Conservation (phyloP, 1,284 basidiomycete species). For the Ceratobasidium papillatum region DNA sequence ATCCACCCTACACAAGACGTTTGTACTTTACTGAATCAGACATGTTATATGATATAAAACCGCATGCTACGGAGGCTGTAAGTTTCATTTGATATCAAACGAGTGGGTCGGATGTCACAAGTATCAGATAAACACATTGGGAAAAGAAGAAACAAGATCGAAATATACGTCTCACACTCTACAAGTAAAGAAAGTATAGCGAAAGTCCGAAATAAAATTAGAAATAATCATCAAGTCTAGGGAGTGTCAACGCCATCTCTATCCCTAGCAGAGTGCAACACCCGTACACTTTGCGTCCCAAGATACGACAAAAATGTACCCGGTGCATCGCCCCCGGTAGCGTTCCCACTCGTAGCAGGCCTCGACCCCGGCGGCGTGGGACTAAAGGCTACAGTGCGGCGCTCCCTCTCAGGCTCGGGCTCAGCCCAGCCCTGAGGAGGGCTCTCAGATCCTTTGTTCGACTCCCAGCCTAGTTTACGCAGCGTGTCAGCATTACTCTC, state of each 20-base stretch:
- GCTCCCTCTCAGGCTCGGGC: not conserved
- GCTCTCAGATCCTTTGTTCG: not conserved
- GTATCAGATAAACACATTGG: not conserved
- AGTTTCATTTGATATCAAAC: not conserved
- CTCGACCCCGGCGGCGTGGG: conserved; percentile 26
- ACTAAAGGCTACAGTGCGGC: conserved; percentile 18
- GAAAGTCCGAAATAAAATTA: not conserved
- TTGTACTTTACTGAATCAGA: too few relatives aligned
- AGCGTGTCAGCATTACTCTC: conserved; percentile 11
- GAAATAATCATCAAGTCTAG: not conserved
- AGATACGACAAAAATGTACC: conserved; percentile 32
- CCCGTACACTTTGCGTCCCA: conserved; percentile 17
- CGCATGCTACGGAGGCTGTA: not conserved
- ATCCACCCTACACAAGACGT: too few relatives aligned
- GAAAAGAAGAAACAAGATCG: not conserved
- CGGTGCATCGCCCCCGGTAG: not conserved
- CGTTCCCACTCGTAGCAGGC: not conserved
- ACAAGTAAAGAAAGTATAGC: not conserved
- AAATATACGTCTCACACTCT: not conserved
- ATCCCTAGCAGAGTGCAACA: conserved; percentile 13
- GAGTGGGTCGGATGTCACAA: not conserved
- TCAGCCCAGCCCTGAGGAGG: conserved; percentile 18
- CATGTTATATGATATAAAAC: not conserved
- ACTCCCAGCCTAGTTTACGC: conserved; percentile 19
- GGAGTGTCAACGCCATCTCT: conserved; percentile 16